Percentiles rank a stretch among this genome's conserved stretches.
Evolutionary conservation across 2,329 filamentous ascomycete species (phyloP).

Genomic region (Grosmannia clavigera): DNA sequence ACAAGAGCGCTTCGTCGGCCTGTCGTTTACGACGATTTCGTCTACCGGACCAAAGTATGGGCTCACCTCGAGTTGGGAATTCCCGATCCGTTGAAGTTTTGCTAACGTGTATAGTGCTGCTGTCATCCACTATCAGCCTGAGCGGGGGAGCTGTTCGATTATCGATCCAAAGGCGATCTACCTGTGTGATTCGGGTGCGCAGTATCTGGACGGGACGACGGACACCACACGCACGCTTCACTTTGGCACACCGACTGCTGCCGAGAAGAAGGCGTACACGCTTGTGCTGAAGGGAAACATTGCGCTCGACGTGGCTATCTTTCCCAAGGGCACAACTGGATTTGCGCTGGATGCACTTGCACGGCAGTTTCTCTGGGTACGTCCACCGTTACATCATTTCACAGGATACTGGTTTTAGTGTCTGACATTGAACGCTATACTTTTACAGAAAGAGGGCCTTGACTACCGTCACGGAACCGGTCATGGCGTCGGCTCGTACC

Average conservation of each 20-base stretch:
- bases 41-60: slow-evolving; percentile 69
- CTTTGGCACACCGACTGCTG: slow-evolving; percentile 71
- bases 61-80: neutral
- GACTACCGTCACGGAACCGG: slow-evolving; percentile 96
- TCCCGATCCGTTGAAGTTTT: too few species aligned
- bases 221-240: slow-evolving; percentile 91
- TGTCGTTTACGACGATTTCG: slow-evolving; percentile 93
- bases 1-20: slow-evolving; percentile 66
- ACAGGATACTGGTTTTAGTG: neutral
- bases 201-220: slow-evolving; percentile 90
- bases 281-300: slow-evolving; percentile 92
- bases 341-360: slow-evolving; percentile 84
- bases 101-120: slow-evolving; percentile 53
- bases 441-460: slow-evolving; percentile 54
- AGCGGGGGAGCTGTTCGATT: slow-evolving; percentile 64
- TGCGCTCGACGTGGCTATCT: slow-evolving; percentile 70
- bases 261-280: slow-evolving; percentile 83
- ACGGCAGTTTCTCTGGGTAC: slow-evolving; percentile 82
- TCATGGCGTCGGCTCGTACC: slow-evolving; percentile 85
- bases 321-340: slow-evolving; percentile 89
- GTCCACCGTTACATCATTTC: slow-evolving; percentile 9
- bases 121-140: slow-evolving; percentile 90
- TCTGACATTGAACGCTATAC: neutral
- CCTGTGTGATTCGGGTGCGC: slow-evolving; percentile 93
- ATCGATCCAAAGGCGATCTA: slow-evolving; percentile 84